Conservation (phyloP, 805 yeast species). For the Yarrowia deformans region DNA sequence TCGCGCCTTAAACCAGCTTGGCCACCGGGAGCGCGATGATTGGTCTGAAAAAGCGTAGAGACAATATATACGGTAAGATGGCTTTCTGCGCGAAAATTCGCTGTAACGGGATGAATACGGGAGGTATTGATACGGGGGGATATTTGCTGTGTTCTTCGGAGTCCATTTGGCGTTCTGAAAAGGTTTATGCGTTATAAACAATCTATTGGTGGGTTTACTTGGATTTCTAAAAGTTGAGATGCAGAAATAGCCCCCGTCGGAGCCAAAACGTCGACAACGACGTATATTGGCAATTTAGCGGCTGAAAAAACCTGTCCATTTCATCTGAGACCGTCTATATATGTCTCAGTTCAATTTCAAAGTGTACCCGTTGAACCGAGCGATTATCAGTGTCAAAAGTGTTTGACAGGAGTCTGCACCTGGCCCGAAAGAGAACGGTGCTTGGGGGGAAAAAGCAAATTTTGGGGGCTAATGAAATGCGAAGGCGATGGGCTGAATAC, state of each 20-base stretch:
- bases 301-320: too few species aligned
- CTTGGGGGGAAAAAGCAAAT: neutral
- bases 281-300: too few species aligned
- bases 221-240: too few species aligned
- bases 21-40: slow-evolving; percentile 48
- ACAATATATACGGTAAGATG: neutral
- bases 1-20: slow-evolving; percentile 52
- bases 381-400: neutral
- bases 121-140: neutral
- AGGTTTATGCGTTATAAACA: too few species aligned
- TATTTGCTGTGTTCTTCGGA: neutral
- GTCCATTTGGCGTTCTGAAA: too few species aligned
- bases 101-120: too few species aligned
- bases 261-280: too few species aligned
- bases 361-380: too few species aligned
- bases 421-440: neutral
- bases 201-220: too few species aligned
- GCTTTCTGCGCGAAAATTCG: neutral
- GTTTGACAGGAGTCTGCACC: neutral
- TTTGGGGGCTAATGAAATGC: neutral
- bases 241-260: too few species aligned
- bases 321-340: too few species aligned
- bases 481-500: slow-evolving; percentile 1
- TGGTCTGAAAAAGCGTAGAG: neutral
- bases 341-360: too few species aligned